Evolutionary conservation across 176 grass and related monocot genomes (phyloP).

Genomic region (Oryza longistaminata): DNA sequence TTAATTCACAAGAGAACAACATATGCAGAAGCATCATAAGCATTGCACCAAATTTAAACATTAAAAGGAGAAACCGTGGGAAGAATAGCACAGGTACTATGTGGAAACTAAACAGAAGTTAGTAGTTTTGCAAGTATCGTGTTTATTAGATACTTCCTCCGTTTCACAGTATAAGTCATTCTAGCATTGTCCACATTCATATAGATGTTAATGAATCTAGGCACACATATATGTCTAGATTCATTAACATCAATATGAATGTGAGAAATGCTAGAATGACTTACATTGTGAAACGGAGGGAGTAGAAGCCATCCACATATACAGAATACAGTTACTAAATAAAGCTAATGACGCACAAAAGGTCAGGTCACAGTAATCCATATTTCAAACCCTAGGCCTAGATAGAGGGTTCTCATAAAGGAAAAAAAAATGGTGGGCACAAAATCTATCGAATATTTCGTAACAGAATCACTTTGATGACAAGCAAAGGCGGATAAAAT

Average conservation of each 20-base stretch:
- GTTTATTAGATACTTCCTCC: background rate
- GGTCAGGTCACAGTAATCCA: too few species aligned
- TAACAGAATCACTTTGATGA: background rate
- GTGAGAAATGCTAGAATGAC: too few species aligned
- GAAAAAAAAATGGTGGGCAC: too few species aligned
- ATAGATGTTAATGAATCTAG: too few species aligned
- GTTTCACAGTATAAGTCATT: too few species aligned
- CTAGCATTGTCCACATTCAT: too few species aligned
- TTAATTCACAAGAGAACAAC: background rate
- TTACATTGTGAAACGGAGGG: too few species aligned
- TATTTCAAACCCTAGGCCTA: background rate
- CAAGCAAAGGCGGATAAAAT: background rate
- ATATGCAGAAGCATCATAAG: background rate
- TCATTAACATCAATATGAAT: too few species aligned
- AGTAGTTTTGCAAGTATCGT: background rate
- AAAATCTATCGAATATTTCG: background rate
- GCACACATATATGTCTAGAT: too few species aligned
- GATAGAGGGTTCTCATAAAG: background rate
- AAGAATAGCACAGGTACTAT: background rate
- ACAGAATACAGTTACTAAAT: background rate
- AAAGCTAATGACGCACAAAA: too few species aligned
- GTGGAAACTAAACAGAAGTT: background rate
- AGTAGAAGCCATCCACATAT: background rate
- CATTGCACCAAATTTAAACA: background rate
- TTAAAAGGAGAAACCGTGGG: background rate